A percentile compares a stretch with the other conserved stretches of the same genome.
Conservation (phyloP, 2,329 filamentous ascomycete genomes). For the Cytospora piceae region DNA sequence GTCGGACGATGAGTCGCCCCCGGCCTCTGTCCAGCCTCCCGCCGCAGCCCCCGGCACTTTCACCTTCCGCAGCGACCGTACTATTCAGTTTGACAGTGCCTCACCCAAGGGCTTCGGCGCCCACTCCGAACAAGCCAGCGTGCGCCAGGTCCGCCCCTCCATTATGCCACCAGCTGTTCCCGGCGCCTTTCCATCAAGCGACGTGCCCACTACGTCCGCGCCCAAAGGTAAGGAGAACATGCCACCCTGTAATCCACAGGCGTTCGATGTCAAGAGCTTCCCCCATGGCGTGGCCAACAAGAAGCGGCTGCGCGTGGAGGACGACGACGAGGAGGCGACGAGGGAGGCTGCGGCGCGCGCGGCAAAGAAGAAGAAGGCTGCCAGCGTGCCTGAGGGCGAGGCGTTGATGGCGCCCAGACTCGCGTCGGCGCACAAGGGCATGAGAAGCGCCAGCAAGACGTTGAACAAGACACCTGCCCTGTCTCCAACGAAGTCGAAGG, state of each 20-base stretch:
- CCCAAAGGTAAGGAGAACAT: slow-evolving; percentile 60
- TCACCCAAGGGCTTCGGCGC: slow-evolving; percentile 59
- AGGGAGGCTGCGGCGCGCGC: slow-evolving; percentile 53
- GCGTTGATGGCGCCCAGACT: slow-evolving; percentile 56
- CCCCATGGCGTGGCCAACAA: slow-evolving; percentile 68
- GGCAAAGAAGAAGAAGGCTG: slow-evolving; percentile 62
- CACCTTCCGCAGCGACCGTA: slow-evolving; percentile 68
- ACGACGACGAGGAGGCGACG: slow-evolving; percentile 60
- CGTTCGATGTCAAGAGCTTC: slow-evolving; percentile 47
- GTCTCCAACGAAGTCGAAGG: slow-evolving; percentile 23
- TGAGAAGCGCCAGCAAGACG: slow-evolving; percentile 23
- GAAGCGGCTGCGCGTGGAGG: slow-evolving; percentile 63
- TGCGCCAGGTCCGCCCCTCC: slow-evolving; percentile 63
- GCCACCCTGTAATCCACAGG: slow-evolving; percentile 38
- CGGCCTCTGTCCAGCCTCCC: slow-evolving; percentile 6
- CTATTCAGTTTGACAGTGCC: slow-evolving; percentile 58
- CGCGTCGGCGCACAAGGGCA: slow-evolving; percentile 20
- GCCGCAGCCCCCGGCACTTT: slow-evolving; percentile 59
- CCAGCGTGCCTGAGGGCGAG: slow-evolving; percentile 54
- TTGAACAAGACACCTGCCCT: slow-evolving; percentile 20
- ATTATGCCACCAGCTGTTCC: slow-evolving; percentile 54
- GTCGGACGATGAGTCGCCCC: background rate
- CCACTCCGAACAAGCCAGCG: slow-evolving; percentile 61
- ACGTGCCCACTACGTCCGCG: slow-evolving; percentile 39
- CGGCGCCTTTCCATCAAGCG: slow-evolving; percentile 54